These are phyloP conservation scores for Fusarium tuaranense DNA, from an alignment of 2,329 filamentous ascomycete species.

Conservation along the genomic window DNA sequence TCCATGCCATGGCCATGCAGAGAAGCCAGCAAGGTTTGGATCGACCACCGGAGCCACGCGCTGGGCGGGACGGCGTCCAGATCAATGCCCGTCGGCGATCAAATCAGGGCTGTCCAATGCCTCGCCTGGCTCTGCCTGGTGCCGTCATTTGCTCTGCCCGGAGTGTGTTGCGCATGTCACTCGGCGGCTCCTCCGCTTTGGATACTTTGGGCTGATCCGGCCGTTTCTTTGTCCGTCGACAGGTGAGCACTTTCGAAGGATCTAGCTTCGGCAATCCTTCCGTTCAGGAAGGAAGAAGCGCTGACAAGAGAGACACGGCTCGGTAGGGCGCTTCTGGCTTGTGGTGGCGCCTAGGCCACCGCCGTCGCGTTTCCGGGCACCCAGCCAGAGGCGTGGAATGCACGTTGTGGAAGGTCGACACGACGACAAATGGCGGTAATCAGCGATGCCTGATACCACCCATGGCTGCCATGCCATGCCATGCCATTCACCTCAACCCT, in stretches of 20 bases:
- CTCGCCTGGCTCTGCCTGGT: slow-evolving; percentile 6
- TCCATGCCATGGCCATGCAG: slow-evolving; percentile 23
- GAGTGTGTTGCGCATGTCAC: slow-evolving; percentile 33
- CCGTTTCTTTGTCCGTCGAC: background rate
- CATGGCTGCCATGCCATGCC: background rate
- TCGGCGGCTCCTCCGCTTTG: slow-evolving; percentile 9
- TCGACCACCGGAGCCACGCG: slow-evolving; percentile 19
- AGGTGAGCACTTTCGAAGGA: background rate
- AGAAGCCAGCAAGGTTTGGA: slow-evolving; percentile 23
- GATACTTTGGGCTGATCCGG: background rate
- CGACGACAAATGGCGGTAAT: slow-evolving; percentile 15
- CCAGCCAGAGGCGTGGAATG: slow-evolving; percentile 1
- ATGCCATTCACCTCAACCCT: background rate
- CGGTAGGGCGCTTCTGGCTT: background rate
- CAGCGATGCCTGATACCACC: background rate
- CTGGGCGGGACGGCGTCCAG: slow-evolving; percentile 5
- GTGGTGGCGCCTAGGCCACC: slow-evolving; percentile 21
- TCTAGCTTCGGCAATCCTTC: background rate
- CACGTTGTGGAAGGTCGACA: background rate
- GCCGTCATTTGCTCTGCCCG: slow-evolving; percentile 18
- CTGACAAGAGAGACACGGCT: background rate
- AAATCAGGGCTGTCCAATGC: slow-evolving; percentile 5
- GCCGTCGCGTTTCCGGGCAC: background rate
- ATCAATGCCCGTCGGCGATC: slow-evolving; percentile 8
- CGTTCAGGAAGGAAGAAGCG: background rate